A percentile compares a stretch with the other conserved stretches of the same genome.
phyloP scores from a whole-genome alignment of 2,329 filamentous ascomycete genomes.

The Rasamsonia emersonii region DNA sequence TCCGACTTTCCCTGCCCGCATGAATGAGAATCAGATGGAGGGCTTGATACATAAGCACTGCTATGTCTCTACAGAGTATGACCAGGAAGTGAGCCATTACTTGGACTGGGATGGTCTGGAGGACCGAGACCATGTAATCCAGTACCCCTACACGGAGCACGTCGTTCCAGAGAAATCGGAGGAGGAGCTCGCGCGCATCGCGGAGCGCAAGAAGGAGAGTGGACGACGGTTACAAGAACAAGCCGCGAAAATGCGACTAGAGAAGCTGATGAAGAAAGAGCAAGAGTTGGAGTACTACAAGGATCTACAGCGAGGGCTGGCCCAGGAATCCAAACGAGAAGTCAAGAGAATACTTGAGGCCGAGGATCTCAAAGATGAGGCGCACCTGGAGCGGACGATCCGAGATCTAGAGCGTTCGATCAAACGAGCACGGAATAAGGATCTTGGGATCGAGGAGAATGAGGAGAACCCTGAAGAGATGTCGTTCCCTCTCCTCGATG shows the following conservation, averaged over 20 bases:
- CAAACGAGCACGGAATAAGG: slow-evolving; percentile 82
- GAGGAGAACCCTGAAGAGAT: slow-evolving; percentile 67
- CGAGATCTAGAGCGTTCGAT: slow-evolving; percentile 87
- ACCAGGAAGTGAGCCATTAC: slow-evolving; percentile 64
- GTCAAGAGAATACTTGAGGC: slow-evolving; percentile 74
- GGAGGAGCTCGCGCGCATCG: slow-evolving; percentile 81
- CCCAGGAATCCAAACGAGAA: slow-evolving; percentile 81
- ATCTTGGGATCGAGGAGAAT: slow-evolving; percentile 78
- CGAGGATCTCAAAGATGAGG: slow-evolving; percentile 87
- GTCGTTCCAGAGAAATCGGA: slow-evolving; percentile 84
- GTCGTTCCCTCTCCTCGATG: slow-evolving; percentile 78
- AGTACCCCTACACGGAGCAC: slow-evolving; percentile 91
- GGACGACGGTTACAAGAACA: slow-evolving; percentile 88
- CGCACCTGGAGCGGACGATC: slow-evolving; percentile 71
- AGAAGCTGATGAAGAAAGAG: slow-evolving; percentile 92
- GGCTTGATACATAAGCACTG: slow-evolving; percentile 81
- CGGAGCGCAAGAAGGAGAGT: slow-evolving; percentile 91
- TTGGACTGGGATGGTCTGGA: slow-evolving; percentile 90
- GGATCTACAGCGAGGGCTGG: slow-evolving; percentile 64
- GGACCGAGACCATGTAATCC: slow-evolving; percentile 78
- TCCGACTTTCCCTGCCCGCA: slow-evolving; percentile 74
- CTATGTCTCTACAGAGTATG: slow-evolving; percentile 79
- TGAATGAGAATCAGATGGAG: slow-evolving; percentile 80
- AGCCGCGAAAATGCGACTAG: slow-evolving; percentile 91
- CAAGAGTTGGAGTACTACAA: slow-evolving; percentile 92